Base-by-base conservation (phyloP, 1,284 basidiomycete species). In the Naganishia sp. region DNA sequence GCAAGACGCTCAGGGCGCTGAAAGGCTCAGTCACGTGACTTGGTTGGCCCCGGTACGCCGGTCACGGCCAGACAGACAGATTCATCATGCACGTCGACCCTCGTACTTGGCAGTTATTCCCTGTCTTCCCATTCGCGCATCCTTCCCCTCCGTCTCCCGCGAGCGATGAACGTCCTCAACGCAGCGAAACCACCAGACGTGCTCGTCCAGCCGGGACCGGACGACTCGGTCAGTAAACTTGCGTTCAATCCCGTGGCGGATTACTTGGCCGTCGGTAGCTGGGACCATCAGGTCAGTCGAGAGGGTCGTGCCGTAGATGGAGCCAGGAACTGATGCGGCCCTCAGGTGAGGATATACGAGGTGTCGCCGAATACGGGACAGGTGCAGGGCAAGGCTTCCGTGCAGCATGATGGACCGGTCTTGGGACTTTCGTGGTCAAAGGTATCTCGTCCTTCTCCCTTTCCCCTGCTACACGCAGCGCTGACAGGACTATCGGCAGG, bases 391-490 rank as follows among this genome's bases (percentile, higher is more conserved):
- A 91, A 90, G 78, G 90, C 90, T 0, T 87, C 89, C 83, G 92
- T 90, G 76, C 79, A 82, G 28, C 93, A 95, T 76, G 87, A 91
- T 73, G 90, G 84, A 0, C 91, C 92, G 0, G 90, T 92, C 2
- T 77, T 95, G 69, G 87, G 87, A 70, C 84, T 92, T 6, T 88
- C 87, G 72, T 94, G 92, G 92, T 89, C 87, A 75, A 88, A 87
- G 57, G 82, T 82, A 56, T 68, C 78, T 69, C 23, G 1, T 7
- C 11, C 15, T 31, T 33, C 16, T 31, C 5, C 31, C 50, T 33
- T 15, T 52, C 50, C 6, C 5, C 63, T 42, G 53, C 2, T 59
- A 46, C 60, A 55, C n/a, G 45, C n/a, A 42, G 36, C 33, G 28
- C 48, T 60, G 28, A 33, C 53, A 56, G 25, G 36, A 25, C 54